Percentiles rank a stretch among this genome's conserved stretches.
These are phyloP conservation scores for Rutstroemia sp. DNA, from an alignment of 2,329 filamentous ascomycete genomes.

Conservation along the genomic window DNA sequence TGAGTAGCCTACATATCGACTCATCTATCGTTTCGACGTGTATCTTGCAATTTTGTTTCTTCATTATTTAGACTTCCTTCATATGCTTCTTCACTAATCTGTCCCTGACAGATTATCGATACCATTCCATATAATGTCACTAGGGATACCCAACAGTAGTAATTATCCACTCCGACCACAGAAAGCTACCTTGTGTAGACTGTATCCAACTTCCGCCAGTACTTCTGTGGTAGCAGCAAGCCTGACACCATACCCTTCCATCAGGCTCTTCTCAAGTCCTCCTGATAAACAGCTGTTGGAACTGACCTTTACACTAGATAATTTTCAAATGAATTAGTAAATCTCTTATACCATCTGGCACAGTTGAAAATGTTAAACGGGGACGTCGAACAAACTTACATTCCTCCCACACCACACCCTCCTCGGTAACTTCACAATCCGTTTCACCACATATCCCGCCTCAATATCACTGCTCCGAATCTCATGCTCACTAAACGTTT, in stretches of 20 bases:
- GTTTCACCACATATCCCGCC: slow-evolving; percentile 3
- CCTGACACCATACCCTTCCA: too few relatives aligned
- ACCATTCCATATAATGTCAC: too few relatives aligned
- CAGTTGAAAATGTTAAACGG: not conserved
- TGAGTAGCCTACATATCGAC: not conserved
- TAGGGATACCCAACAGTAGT: too few relatives aligned
- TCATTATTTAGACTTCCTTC: not conserved
- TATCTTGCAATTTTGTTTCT: too few relatives aligned
- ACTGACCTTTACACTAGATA: slow-evolving; percentile 1
- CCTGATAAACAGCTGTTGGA: slow-evolving; percentile 5
- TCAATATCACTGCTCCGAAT: not conserved
- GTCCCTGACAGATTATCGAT: too few relatives aligned
- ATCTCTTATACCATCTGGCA: not conserved
- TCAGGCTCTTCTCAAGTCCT: not conserved
- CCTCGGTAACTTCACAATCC: slow-evolving; percentile 3
- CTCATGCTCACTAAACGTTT: not conserved
- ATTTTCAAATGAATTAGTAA: not conserved
- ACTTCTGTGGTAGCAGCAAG: too few relatives aligned
- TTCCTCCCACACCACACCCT: slow-evolving; percentile 10
- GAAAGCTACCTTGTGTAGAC: too few relatives aligned
- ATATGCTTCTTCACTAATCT: not conserved
- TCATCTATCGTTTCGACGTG: not conserved
- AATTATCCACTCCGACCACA: not conserved
- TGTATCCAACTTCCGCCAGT: too few relatives aligned
- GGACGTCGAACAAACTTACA: not conserved